phyloP scores from a whole-genome alignment of 2,329 filamentous ascomycete genomes.

The Colletotrichum scovillei region DNA sequence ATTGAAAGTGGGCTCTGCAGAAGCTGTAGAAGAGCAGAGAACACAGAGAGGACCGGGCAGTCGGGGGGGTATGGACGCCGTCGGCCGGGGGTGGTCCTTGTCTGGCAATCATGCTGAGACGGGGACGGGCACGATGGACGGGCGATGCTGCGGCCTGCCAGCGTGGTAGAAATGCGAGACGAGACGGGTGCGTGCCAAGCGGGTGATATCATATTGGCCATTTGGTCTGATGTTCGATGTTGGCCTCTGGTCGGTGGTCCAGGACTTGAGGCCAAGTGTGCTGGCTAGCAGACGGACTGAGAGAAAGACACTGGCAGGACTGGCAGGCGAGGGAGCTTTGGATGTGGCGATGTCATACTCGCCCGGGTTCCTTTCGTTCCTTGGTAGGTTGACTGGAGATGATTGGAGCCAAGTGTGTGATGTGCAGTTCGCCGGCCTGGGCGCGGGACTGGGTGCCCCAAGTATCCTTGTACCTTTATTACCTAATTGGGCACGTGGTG shows the following conservation, averaged over 20 bases:
- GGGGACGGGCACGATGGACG: neutral
- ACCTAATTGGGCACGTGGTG: too few species aligned
- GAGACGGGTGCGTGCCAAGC: neutral
- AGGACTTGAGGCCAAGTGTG: too few species aligned
- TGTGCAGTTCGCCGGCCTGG: neutral
- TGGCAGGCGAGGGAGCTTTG: neutral
- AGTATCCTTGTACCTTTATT: neutral
- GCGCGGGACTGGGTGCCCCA: neutral
- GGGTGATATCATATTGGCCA: neutral
- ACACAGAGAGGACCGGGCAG: neutral
- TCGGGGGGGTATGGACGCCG: constrained; percentile 1
- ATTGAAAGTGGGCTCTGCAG: neutral
- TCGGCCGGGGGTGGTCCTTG: constrained; percentile 1
- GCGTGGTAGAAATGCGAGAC: constrained; percentile 2
- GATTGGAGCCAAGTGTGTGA: constrained; percentile 11
- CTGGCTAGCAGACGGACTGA: neutral
- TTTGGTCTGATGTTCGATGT: too few species aligned
- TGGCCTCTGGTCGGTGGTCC: too few species aligned
- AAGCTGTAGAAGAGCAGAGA: neutral
- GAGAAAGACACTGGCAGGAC: neutral
- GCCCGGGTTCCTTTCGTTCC: neutral
- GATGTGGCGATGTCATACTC: constrained; percentile 10
- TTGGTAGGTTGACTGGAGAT: neutral
- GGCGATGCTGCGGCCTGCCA: neutral
- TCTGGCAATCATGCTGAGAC: constrained; percentile 4